A percentile compares a stretch with the other conserved stretches of the same genome.
phyloP scores from a whole-genome alignment of 768 basidiomycete species.

The Rhizopogon vesiculosus region DNA sequence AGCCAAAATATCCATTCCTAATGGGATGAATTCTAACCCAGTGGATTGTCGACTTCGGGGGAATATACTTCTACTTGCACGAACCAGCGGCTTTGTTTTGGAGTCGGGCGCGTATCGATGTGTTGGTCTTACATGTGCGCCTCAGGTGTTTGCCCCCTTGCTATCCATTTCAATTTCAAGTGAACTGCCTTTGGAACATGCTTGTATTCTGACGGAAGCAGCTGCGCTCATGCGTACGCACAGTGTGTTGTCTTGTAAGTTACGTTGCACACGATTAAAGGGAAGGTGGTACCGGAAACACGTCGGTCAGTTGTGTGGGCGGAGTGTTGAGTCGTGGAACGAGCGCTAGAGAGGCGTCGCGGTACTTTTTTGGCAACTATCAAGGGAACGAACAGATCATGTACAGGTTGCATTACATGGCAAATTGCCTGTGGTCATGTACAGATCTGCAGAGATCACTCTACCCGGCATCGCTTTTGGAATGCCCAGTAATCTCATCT shows the following conservation, averaged over 20 bases:
- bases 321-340: slow-evolving; percentile 5
- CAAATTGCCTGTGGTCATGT: slow-evolving; percentile 15
- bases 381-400: slow-evolving; percentile 36
- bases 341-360: slow-evolving; percentile 47
- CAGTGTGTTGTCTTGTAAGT: slow-evolving; percentile 14
- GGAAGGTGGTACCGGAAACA: slow-evolving; percentile 50
- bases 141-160: slow-evolving; percentile 13
- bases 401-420: slow-evolving; percentile 24
- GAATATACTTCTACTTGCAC: slow-evolving; percentile 20
- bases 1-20: slow-evolving; percentile 51
- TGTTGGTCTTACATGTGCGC: slow-evolving; percentile 8
- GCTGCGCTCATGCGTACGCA: too few species aligned
- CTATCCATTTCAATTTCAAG: slow-evolving; percentile 24
- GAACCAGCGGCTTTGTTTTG: slow-evolving; percentile 18
- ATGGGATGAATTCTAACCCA: slow-evolving; percentile 59
- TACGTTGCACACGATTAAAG: slow-evolving; percentile 15
- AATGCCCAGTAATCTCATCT: slow-evolving; percentile 7
- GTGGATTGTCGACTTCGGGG: slow-evolving; percentile 35
- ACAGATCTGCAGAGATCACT: slow-evolving; percentile 24
- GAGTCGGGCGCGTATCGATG: slow-evolving; percentile 8
- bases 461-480: slow-evolving; percentile 27
- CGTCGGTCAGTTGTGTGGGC: slow-evolving; percentile 28
- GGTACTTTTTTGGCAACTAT: slow-evolving; percentile 25
- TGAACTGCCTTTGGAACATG: slow-evolving; percentile 19
- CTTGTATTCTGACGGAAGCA: too few species aligned